phyloP scores from a whole-genome alignment of 768 basidiomycete genomes.

The Boletus reticulatus region DNA sequence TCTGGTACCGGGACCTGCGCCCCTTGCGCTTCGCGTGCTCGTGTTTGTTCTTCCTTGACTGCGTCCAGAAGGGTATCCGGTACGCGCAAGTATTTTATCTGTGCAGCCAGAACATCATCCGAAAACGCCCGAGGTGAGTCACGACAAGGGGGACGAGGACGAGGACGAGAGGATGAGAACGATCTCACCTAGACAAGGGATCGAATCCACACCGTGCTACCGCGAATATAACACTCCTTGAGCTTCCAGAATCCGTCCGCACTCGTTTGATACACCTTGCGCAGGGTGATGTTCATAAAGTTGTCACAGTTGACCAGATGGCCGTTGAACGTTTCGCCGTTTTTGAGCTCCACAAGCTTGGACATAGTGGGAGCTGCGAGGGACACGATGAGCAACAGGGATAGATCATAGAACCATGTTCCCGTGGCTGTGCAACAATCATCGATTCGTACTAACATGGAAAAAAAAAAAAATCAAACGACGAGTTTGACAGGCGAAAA shows the following conservation, averaged over 20 bases:
- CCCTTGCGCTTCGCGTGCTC: slow-evolving; percentile 70
- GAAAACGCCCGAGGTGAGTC: not conserved
- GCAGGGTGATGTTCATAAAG: slow-evolving; percentile 98
- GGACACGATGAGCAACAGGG: not conserved
- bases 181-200: not conserved
- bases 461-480: slow-evolving; percentile 15
- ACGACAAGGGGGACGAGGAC: not conserved
- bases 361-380: slow-evolving; percentile 80
- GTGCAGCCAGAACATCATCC: not conserved
- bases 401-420: no score
- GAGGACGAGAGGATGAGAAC: not conserved
- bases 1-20: slow-evolving; percentile 41
- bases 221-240: slow-evolving; percentile 95
- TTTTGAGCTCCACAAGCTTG: slow-evolving; percentile 36
- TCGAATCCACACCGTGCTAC: slow-evolving; percentile 68
- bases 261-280: slow-evolving; percentile 96
- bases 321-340: slow-evolving; percentile 97
- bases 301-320: slow-evolving; percentile 99
- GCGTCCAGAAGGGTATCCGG: slow-evolving; percentile 85
- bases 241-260: slow-evolving; percentile 97
- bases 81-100: slow-evolving; percentile 98
- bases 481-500: slow-evolving; percentile 11
- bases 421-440: slow-evolving; percentile 27
- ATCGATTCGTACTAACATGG: no score
- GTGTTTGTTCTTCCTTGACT: slow-evolving; percentile 90